These are phyloP conservation scores for Casaregolazyma suthepensis DNA, from an alignment of 1,139 yeast genomes.

Conservation along the genomic window DNA sequence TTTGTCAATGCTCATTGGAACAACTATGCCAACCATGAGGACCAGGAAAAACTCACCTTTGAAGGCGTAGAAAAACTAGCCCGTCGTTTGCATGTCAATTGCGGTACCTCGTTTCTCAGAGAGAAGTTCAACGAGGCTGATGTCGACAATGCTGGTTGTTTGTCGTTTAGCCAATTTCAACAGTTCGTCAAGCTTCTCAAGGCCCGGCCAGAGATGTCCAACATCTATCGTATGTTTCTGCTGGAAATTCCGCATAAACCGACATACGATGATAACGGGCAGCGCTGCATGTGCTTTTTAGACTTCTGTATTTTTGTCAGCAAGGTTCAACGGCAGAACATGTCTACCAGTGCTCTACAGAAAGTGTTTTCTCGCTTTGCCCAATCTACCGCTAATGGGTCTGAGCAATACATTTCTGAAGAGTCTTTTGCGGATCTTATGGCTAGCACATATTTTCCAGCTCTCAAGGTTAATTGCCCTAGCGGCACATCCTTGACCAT, in stretches of 20 bases:
- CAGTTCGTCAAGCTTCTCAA: slow-evolving; percentile 53
- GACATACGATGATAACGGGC: slow-evolving; percentile 12
- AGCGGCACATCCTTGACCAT: slow-evolving; percentile 39
- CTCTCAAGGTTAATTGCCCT: slow-evolving; percentile 27
- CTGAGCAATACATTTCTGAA: slow-evolving; percentile 31
- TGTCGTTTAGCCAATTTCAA: slow-evolving; percentile 69
- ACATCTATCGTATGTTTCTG: slow-evolving; percentile 34
- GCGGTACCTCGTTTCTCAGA: slow-evolving; percentile 39
- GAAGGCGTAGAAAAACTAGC: slow-evolving; percentile 64
- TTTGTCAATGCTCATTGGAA: slow-evolving; percentile 56
- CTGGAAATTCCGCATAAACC: slow-evolving; percentile 13
- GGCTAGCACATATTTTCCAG: slow-evolving; percentile 43
- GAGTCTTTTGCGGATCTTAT: slow-evolving; percentile 51
- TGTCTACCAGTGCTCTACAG: slow-evolving; percentile 29
- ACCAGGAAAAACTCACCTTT: slow-evolving; percentile 47
- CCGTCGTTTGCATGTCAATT: slow-evolving; percentile 61
- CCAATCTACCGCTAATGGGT: slow-evolving; percentile 2
- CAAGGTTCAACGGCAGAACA: slow-evolving; percentile 46
- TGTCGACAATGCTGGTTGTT: slow-evolving; percentile 37
- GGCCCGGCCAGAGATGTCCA: slow-evolving; percentile 45
- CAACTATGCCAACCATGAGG: slow-evolving; percentile 38
- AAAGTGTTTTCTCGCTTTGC: slow-evolving; percentile 45
- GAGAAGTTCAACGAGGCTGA: slow-evolving; percentile 47
- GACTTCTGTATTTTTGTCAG: slow-evolving; percentile 45
- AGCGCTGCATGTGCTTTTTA: slow-evolving; percentile 28